These are phyloP conservation scores for Megacollybia platyphylla DNA, from an alignment of 1,284 basidiomycete species.

Conservation along the genomic window DNA sequence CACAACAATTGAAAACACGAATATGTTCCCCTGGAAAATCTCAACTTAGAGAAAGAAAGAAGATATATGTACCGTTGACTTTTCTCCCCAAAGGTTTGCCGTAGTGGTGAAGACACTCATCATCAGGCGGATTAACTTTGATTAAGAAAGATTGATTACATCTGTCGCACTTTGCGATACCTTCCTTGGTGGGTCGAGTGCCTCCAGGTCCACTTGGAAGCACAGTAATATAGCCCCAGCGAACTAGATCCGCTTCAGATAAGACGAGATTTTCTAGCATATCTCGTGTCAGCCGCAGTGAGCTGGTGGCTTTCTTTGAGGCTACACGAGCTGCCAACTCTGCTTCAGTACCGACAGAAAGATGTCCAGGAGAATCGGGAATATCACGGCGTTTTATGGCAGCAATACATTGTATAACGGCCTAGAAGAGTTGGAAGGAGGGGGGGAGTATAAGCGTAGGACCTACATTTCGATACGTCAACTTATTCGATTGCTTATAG, in stretches of 20 bases:
- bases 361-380: slow-evolving; percentile 50
- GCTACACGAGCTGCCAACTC: slow-evolving; percentile 49
- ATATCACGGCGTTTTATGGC: slow-evolving; percentile 57
- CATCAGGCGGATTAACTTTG: slow-evolving; percentile 38
- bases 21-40: slow-evolving; percentile 46
- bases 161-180: slow-evolving; percentile 64
- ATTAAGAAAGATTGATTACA: slow-evolving; percentile 64
- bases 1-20: slow-evolving; percentile 58
- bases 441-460: slow-evolving; percentile 6
- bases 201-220: slow-evolving; percentile 55
- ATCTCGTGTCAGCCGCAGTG: slow-evolving; percentile 41
- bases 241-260: slow-evolving; percentile 40
- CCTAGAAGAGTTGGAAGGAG: slow-evolving; percentile 26
- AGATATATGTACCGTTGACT: slow-evolving; percentile 38
- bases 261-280: slow-evolving; percentile 50
- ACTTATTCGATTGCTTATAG: slow-evolving; percentile 56
- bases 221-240: slow-evolving; percentile 63
- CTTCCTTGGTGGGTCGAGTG: slow-evolving; percentile 51
- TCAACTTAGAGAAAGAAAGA: slow-evolving; percentile 9
- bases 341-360: slow-evolving; percentile 73
- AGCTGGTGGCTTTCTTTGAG: slow-evolving; percentile 41
- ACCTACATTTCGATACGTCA: slow-evolving; percentile 69
- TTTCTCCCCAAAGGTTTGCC: slow-evolving; percentile 51
- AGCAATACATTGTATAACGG: slow-evolving; percentile 61
- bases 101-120: slow-evolving; percentile 76